These are phyloP conservation scores for Globisporangium viniferum DNA, from an alignment of 352 stramenopile genomes.

Conservation along the genomic window DNA sequence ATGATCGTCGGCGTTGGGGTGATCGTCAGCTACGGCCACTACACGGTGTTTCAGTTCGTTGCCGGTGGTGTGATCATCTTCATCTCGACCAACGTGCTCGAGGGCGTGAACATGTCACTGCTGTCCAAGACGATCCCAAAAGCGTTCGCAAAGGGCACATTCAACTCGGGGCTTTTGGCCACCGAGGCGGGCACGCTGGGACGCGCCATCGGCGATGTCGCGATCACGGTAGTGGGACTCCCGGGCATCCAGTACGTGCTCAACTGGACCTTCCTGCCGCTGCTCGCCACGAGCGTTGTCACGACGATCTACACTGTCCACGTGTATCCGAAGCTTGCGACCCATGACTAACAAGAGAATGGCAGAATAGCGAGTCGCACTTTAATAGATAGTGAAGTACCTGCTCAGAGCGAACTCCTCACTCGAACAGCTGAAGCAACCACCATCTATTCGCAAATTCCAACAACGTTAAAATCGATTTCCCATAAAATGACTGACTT, in stretches of 20 bases:
- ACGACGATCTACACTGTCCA: conserved; percentile 71
- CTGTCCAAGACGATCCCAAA: conserved; percentile 94
- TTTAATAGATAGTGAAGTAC: not conserved
- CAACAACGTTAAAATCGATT: not conserved
- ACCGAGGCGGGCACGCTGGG: conserved; percentile 91
- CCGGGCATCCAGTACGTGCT: conserved; percentile 82
- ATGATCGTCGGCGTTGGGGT: conserved; percentile 88
- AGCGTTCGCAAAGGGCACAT: conserved; percentile 90
- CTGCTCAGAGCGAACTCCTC: not conserved
- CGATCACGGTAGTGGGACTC: conserved; percentile 81
- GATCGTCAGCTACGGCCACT: conserved; percentile 86
- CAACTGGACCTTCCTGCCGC: conserved; percentile 78
- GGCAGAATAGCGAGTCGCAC: not conserved
- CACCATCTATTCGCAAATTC: not conserved
- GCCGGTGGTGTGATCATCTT: conserved; percentile 89
- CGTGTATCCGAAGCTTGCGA: conserved; percentile 66
- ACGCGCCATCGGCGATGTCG: conserved; percentile 80
- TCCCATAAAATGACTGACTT: not conserved
- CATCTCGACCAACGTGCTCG: conserved; percentile 90
- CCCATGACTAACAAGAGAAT: conserved; percentile 34
- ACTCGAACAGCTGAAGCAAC: not conserved
- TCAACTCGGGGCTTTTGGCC: conserved; percentile 94
- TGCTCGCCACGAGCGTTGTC: conserved; percentile 49
- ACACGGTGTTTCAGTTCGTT: conserved; percentile 87
- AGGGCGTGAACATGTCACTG: conserved; percentile 92